Evolutionary conservation across 164 flowering plant species (phyloP), one percentile per base, ranked within the genome.

Genomic region (Vitis rotundifolia): DNA sequence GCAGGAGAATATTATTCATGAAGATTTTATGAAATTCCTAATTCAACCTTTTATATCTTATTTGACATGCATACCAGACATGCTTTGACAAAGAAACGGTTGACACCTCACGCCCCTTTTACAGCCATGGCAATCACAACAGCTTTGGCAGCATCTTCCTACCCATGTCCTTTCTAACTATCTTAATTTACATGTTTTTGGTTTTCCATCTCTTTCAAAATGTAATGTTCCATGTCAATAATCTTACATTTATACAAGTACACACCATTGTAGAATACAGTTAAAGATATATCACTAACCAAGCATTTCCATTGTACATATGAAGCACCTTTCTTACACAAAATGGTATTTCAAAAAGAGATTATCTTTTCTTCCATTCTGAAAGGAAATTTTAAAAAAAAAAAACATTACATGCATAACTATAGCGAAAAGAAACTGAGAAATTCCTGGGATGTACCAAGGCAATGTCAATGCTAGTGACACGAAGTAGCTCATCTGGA

Each of bases 401-500:
- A 37, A 37, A 37, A 37, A 37, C 7, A 37, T 3, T 37, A 37
- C 44, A 37, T 3, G 7, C 6, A 37, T 37, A 37, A 37, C 44
- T 37, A 37, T 37, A 16, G 19, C 8, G 22, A 61, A 67, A 19
- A 14, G 10, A 7, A 48, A 49, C 1, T n/a, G 19, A 8, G 22
- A 53, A 67, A 37, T n/a, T 1, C 59, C 6, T 7, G 10, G 15
- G 16, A 49, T 55, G 52, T 88, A 95, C 99, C 97, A 90, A 65
- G 59, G 99, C 96, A 76, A 95, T 95, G 78, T 95, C 99, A 69
- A 95, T 95, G 87, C 99, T 93, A 73, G 99, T 95, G 51, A 90
- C 92, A 67, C 97, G 97, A 64, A 93, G 97, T 58, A 95, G 90
- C 79, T 95, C 98, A 84, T 90, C 96, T 63, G 99, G 99, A 72